phyloP scores from a whole-genome alignment of 1,284 basidiomycete genomes.

The Apiotrichum gracile region DNA sequence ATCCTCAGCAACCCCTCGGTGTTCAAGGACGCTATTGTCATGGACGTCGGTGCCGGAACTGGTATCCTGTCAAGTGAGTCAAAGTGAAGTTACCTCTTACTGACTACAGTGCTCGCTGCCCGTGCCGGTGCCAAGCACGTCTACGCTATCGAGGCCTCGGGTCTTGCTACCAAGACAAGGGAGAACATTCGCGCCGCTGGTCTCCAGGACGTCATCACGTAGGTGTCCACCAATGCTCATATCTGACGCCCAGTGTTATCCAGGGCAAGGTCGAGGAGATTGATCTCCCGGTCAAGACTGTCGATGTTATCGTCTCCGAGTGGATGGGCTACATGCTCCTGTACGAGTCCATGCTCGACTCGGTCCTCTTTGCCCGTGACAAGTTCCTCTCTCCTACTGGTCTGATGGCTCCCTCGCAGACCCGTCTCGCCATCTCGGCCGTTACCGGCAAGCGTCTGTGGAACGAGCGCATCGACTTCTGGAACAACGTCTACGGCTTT shows the following conservation, averaged over 20 bases:
- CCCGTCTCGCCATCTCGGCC: conserved; percentile 73
- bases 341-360: conserved; percentile 97
- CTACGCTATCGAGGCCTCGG: conserved; percentile 87
- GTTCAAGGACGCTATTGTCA: conserved; percentile 78
- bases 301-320: conserved; percentile 91
- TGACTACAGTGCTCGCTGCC: conserved; percentile 68
- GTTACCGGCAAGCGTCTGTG: conserved; percentile 69
- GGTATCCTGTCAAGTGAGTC: conserved; percentile 69
- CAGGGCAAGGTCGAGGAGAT: conserved; percentile 86
- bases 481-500: conserved; percentile 88
- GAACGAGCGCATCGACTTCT: conserved; percentile 78
- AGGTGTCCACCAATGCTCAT: conserved; percentile 29
- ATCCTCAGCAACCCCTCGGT: conserved; percentile 77
- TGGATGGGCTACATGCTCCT: conserved; percentile 94
- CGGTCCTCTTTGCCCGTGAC: conserved; percentile 57
- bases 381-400: conserved; percentile 58
- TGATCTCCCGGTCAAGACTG: conserved; percentile 61
- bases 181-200: conserved; percentile 77
- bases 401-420: conserved; percentile 88
- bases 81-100: not conserved
- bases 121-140: conserved; percentile 86
- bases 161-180: conserved; percentile 74
- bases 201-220: conserved; percentile 69
- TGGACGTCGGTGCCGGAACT: conserved; percentile 93
- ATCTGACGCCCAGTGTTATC: conserved; percentile 57